Percentiles rank a stretch among this genome's conserved stretches.
Conservation (phyloP, 2,329 filamentous ascomycete genomes). For the Alternaria sp. region DNA sequence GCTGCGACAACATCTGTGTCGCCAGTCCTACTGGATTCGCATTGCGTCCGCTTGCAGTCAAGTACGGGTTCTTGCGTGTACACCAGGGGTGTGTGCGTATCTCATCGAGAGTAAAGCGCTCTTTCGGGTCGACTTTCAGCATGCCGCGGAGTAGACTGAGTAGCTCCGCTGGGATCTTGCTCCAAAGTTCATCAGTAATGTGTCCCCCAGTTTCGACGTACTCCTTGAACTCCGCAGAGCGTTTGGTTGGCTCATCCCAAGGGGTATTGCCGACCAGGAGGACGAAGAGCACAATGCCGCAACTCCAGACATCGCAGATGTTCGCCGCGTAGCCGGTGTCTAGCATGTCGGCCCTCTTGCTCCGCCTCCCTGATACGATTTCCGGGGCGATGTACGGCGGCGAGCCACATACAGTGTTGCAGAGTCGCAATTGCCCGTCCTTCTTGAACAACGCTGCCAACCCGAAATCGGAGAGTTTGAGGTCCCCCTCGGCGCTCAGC, state of each 20-base stretch:
- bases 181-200: slow-evolving; percentile 85
- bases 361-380: slow-evolving; percentile 65
- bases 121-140: slow-evolving; percentile 78
- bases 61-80: slow-evolving; percentile 78
- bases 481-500: slow-evolving; percentile 78
- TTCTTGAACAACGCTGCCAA: slow-evolving; percentile 93
- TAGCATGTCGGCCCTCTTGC: slow-evolving; percentile 56
- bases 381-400: slow-evolving; percentile 98
- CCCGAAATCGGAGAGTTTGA: slow-evolving; percentile 97
- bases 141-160: slow-evolving; percentile 88
- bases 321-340: slow-evolving; percentile 74
- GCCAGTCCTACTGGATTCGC: slow-evolving; percentile 82
- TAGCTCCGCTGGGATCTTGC: slow-evolving; percentile 73
- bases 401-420: slow-evolving; percentile 89
- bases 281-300: slow-evolving; percentile 96
- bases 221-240: slow-evolving; percentile 90
- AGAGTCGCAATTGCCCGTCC: slow-evolving; percentile 80
- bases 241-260: slow-evolving; percentile 88
- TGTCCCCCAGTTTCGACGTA: slow-evolving; percentile 81
- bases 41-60: slow-evolving; percentile 75
- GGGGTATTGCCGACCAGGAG: slow-evolving; percentile 94
- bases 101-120: slow-evolving; percentile 83
- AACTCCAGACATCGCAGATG: slow-evolving; percentile 93
- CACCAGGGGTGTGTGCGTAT: slow-evolving; percentile 95
- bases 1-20: slow-evolving; percentile 91